Percentiles rank a stretch among this genome's conserved stretches.
Evolutionary conservation across 2,329 filamentous ascomycete genomes (phyloP).

Genomic region (Hortaea werneckii): DNA sequence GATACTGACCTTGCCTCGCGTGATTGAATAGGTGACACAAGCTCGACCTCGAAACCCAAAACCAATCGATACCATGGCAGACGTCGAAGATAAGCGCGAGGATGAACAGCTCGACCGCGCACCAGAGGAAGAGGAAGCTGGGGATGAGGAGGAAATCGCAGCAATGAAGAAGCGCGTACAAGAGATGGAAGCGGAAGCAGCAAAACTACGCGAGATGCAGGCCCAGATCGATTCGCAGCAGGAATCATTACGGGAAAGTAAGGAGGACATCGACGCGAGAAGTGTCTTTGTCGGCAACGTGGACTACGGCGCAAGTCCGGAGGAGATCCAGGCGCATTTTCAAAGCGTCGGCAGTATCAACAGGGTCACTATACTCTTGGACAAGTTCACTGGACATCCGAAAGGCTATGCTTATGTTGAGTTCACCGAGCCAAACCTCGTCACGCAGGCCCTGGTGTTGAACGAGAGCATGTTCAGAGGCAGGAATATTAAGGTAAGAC

Average conservation of each 20-base stretch:
- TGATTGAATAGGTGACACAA: too few relatives aligned
- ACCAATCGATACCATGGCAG: background rate
- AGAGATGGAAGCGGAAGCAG: slow-evolving; percentile 49
- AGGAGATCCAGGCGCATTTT: slow-evolving; percentile 98
- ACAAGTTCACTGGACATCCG: slow-evolving; percentile 98
- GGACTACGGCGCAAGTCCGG: slow-evolving; percentile 91
- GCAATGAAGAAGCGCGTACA: slow-evolving; percentile 45
- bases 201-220: slow-evolving; percentile 46
- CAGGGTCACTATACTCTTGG: slow-evolving; percentile 89
- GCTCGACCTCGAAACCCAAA: background rate
- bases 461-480: slow-evolving; percentile 96
- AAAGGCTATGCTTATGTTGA: slow-evolving; percentile 99
- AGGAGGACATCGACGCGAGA: slow-evolving; percentile 87
- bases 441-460: slow-evolving; percentile 84
- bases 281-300: slow-evolving; percentile 99
- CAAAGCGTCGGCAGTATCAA: slow-evolving; percentile 97
- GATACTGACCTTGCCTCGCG: too few relatives aligned
- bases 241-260: slow-evolving; percentile 77
- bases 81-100: slow-evolving; percentile 9
- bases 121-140: slow-evolving; percentile 16
- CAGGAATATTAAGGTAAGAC: slow-evolving; percentile 78
- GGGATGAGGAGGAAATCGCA: slow-evolving; percentile 33
- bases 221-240: slow-evolving; percentile 68
- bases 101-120: slow-evolving; percentile 15
- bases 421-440: slow-evolving; percentile 86